Conservation (phyloP, 148 eudicot genomes). For the Hydrangea macrophylla region DNA sequence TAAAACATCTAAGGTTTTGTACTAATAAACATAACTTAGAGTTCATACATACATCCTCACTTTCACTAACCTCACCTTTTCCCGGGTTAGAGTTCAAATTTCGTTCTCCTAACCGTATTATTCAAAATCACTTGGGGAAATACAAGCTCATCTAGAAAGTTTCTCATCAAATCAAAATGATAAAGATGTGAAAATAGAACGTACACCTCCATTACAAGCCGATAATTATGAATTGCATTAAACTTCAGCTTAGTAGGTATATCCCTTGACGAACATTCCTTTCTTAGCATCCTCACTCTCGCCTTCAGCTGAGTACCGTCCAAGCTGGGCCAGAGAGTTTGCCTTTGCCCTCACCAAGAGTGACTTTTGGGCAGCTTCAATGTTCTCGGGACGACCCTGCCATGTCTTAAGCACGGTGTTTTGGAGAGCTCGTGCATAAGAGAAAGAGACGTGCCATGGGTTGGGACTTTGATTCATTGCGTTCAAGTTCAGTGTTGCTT, state of each 20-base stretch:
- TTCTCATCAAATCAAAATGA: background rate
- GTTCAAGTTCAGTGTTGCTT: constrained; percentile 83
- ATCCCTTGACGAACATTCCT: constrained; percentile 97
- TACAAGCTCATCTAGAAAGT: background rate
- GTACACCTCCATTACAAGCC: constrained; percentile 1
- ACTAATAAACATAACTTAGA: background rate
- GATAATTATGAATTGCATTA: background rate
- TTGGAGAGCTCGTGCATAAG: constrained; percentile 91
- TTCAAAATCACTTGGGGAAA: constrained; percentile 1
- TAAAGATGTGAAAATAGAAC: background rate
- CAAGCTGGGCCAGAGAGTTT: constrained; percentile 91
- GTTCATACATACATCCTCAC: background rate
- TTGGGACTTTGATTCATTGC: constrained; percentile 98
- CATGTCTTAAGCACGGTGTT: constrained; percentile 88
- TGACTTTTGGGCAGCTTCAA: constrained; percentile 74
- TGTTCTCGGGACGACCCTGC: constrained; percentile 85
- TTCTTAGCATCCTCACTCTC: constrained; percentile 82
- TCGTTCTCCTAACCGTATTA: background rate
- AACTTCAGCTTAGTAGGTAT: constrained; percentile 54
- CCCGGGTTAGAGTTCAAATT: background rate
- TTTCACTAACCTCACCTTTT: background rate
- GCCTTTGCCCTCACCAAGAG: constrained; percentile 87
- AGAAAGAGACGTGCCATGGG: constrained; percentile 98
- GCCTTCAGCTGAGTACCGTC: constrained; percentile 75
- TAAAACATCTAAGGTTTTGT: background rate